phyloP scores from a whole-genome alignment of 345 rosid genomes.

The Aurinia saxatilis region DNA sequence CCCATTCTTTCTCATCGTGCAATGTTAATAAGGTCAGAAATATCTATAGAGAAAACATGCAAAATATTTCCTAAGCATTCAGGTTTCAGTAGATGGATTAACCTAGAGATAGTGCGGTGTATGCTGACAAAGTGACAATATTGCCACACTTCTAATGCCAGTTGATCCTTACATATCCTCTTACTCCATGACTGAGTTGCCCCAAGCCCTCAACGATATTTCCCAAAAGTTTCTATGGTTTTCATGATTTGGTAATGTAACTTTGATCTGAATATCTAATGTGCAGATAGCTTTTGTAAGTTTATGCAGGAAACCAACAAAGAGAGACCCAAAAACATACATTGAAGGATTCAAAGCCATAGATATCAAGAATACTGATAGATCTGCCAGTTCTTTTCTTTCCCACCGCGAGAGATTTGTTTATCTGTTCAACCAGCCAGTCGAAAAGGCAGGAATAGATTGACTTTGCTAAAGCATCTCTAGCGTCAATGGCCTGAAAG shows the following conservation, averaged over 20 bases:
- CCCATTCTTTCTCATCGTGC: not conserved
- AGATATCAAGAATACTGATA: conserved; percentile 95
- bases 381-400: conserved; percentile 89
- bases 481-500: conserved; percentile 69
- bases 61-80: not conserved
- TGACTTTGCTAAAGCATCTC: conserved; percentile 97
- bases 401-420: conserved; percentile 88
- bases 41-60: not conserved
- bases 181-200: not conserved
- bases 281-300: not conserved
- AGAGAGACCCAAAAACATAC: conserved; percentile 32
- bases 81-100: not conserved
- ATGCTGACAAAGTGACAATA: not conserved
- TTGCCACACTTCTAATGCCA: not conserved
- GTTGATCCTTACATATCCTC: not conserved
- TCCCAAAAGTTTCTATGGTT: not conserved
- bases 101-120: not conserved
- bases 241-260: not conserved
- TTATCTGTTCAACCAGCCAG: conserved; percentile 90
- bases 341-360: conserved; percentile 97
- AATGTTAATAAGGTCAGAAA: not conserved
- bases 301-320: not conserved
- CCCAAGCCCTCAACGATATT: not conserved
- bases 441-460: conserved; percentile 84
- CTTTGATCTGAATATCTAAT: not conserved